Conservation (phyloP, 225 moss, liverwort and hornwort species). For the Sphagnum contortum region DNA sequence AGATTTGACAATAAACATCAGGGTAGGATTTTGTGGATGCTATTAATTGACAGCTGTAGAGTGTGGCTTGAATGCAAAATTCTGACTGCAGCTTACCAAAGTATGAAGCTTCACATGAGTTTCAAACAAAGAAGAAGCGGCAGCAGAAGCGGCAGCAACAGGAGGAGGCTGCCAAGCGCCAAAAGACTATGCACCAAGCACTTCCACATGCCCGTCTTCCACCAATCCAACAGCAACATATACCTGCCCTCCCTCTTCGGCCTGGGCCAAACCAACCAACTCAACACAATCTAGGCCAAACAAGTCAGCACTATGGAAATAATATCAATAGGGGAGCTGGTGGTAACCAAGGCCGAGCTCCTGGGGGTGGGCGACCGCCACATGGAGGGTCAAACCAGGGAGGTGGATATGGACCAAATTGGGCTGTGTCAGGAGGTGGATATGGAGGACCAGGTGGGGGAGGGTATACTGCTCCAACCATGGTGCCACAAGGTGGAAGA, state of each 20-base stretch:
- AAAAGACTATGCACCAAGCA: constrained; percentile 68
- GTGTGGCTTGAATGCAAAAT: too few relatives aligned
- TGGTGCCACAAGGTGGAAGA: constrained; percentile 64
- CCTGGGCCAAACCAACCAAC: constrained; percentile 56
- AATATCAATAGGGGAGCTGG: constrained; percentile 51
- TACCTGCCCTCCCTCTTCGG: constrained; percentile 28
- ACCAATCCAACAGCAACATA: constrained; percentile 30
- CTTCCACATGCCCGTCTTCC: constrained; percentile 63
- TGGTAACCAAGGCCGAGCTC: constrained; percentile 54
- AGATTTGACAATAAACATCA: too few relatives aligned
- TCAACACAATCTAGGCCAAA: constrained; percentile 58
- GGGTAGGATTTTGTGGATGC: too few relatives aligned
- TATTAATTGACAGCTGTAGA: too few relatives aligned
- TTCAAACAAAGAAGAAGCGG: constrained; percentile 87
- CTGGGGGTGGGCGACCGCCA: constrained; percentile 60
- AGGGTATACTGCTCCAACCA: constrained; percentile 53
- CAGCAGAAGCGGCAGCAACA: constrained; percentile 80
- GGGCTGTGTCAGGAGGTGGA: constrained; percentile 47
- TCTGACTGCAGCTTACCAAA: constrained; percentile 54
- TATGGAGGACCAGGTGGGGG: constrained; percentile 44
- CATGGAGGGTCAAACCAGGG: constrained; percentile 57
- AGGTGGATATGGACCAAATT: constrained; percentile 58
- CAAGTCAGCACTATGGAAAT: constrained; percentile 50
- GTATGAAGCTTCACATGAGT: constrained; percentile 86
- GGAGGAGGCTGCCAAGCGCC: constrained; percentile 75